Base-by-base conservation (phyloP, 371 early-diverging fungal genomes). In the Lichtheimia hyalospora region DNA sequence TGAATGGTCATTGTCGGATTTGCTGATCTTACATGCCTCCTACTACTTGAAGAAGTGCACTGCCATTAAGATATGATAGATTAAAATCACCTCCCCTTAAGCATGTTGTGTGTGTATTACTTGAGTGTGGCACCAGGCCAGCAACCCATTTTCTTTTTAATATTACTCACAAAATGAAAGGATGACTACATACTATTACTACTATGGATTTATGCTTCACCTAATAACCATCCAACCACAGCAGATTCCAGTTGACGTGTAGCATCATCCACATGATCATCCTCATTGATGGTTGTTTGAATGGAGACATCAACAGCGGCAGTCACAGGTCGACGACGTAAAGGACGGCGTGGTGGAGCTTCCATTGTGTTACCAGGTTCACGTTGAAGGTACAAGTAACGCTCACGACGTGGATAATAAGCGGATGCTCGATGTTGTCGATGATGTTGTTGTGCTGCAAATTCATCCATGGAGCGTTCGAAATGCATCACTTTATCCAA, bases 401-500 rank as follows among this genome's bases (percentile, higher is more conserved):
- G 58, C 49, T 77, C 75, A 21, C 78, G 62, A 14, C 78, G 65
- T 5, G 75, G 72, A 52, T 70, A 64, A 42, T 70, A 68, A 18
- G 76, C 73, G 4, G 70, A 63, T 7, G 64, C 64, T 42, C 64
- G 64, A 18, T 55, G 59, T 44, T 62, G 62, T 25, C 54, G 58
- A 18, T 58, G 72, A 28, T 69, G 54, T 51, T 71, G 62, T 44
- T 68, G 64, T 34, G 34, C 34, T 16, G 63, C 66, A 14, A 61
- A 67, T 48, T 73, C 77, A 59, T 74, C 74, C 63, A 77, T 44
- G 49, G 78, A 71, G 20, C 70, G 70, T 51, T 79, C 79, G 49
- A 76, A 79, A 41, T 74, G 67, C 39, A 71, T 64, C n/a, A 79
- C 77, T 42, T 79, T 79, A 34, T 79, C 76, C 27, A 79, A 51